Conservation (phyloP, 805 yeast genomes). For the Hanseniaspora valbyensis region DNA sequence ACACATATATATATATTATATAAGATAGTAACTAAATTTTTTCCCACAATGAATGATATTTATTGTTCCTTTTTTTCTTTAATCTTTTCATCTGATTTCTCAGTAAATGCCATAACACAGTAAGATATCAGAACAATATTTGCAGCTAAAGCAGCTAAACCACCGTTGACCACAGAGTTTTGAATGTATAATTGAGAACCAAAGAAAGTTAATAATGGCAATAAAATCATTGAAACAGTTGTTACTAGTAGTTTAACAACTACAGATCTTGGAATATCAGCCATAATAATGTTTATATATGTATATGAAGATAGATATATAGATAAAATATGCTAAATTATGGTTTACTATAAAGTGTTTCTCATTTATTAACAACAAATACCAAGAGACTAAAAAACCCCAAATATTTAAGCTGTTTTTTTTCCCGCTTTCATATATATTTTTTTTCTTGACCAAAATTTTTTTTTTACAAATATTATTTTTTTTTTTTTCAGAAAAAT, state of each 20-base stretch:
- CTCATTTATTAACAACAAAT: no score
- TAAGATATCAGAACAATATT: constrained; percentile 64
- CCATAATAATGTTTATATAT: background rate
- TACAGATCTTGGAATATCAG: constrained; percentile 38
- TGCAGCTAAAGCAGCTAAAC: constrained; percentile 67
- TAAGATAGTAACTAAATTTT: background rate
- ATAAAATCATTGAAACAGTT: constrained; percentile 64
- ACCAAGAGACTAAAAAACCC: no score
- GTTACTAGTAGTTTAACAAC: constrained; percentile 57
- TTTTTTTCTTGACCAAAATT: no score
- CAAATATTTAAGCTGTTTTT: no score
- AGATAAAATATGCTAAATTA: no score
- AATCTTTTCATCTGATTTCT: constrained; percentile 38
- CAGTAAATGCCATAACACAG: constrained; percentile 62
- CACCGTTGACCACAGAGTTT: constrained; percentile 62
- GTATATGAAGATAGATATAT: no score
- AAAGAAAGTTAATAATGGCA: constrained; percentile 58
- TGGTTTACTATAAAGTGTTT: no score
- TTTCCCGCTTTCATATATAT: no score
- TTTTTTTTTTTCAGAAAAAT: no score
- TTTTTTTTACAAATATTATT: no score
- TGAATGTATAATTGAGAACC: constrained; percentile 33
- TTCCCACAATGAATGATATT: constrained; percentile 12
- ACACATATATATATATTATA: no score
- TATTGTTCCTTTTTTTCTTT: constrained; percentile 9